A percentile compares a stretch with the other conserved stretches of the same genome.
phyloP scores from a whole-genome alignment of 805 yeast species.

The Jamesozyma piceae region DNA sequence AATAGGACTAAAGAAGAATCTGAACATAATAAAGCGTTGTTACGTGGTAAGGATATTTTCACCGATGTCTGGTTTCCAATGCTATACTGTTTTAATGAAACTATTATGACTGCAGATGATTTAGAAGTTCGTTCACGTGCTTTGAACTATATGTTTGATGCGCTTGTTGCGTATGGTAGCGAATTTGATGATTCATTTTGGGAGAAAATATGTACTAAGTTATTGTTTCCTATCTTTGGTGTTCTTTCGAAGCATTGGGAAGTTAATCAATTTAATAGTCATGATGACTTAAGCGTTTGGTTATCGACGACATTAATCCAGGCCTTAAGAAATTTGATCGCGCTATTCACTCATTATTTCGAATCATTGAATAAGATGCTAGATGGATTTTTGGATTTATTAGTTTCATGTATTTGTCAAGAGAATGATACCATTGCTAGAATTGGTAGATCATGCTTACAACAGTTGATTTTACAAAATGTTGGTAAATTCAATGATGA shows the following conservation, averaged over 20 bases:
- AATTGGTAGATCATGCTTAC: conserved; percentile 84
- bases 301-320: conserved; percentile 91
- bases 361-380: conserved; percentile 63
- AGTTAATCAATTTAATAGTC: conserved; percentile 52
- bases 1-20: conserved; percentile 6
- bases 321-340: conserved; percentile 81
- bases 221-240: conserved; percentile 84
- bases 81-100: conserved; percentile 74
- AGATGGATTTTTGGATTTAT: conserved; percentile 65
- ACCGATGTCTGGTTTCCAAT: conserved; percentile 76
- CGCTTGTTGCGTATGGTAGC: conserved; percentile 68
- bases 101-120: conserved; percentile 89
- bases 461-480: conserved; percentile 70
- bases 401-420: conserved; percentile 86
- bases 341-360: conserved; percentile 74
- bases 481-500: conserved; percentile 47
- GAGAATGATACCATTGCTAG: conserved; percentile 94
- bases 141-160: conserved; percentile 70
- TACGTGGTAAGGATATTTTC: conserved; percentile 36
- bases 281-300: conserved; percentile 92
- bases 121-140: conserved; percentile 90
- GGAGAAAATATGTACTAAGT: conserved; percentile 67
- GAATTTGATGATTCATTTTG: conserved; percentile 69
- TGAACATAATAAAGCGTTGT: conserved; percentile 13
- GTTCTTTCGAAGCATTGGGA: conserved; percentile 71